Base-by-base conservation (phyloP, 352 stramenopile species). In the Aphanomyces astaci region DNA sequence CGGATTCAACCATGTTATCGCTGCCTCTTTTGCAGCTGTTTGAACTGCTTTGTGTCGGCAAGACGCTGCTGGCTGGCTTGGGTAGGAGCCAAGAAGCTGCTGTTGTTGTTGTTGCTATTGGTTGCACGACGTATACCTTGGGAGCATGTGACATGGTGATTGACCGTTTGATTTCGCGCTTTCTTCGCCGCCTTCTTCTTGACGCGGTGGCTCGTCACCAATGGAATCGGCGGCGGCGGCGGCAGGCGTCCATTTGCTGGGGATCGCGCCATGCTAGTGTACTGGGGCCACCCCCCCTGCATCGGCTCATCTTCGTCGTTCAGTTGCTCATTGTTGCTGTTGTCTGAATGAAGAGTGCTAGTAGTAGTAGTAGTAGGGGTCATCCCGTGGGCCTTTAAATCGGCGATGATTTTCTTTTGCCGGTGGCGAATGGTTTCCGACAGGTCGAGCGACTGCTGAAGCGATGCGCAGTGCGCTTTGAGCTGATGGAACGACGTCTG, bases 391-490 rank as follows among this genome's bases (percentile, higher is more conserved):
- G 43, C 39, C 76, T 90, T 82, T 1, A 89, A 71, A 51, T 93
- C 79, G 25, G 89, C 79, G 3, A 94, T 63, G 19, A 92, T 57
- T 56, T 85, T 88, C 74, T 94, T 94, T 63, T 94, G 84, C 0
- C 82, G 71, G 7, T 83, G 59, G 40, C 86, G 76, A 66, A 93
- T 92, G 36, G 79, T 87, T 63, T 94, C 84, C 0, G 84, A 93
- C 36, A 94, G 72, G 17, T 92, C 80, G 5, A 94, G 72, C 7
- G 84, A 92, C 45, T 94, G 75, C 52, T 92, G 82, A 27, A 94
- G 71, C 27, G 80, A 88, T 27, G 83, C 79, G 33, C 84, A 94
- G 45, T 92, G 86, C 1, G 64, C 67, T 51, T 90, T 86, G 33
- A 92, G 79, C 60, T 89, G 84, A 27, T 87, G 75, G 66, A 88